Percentiles rank a stretch among this genome's conserved stretches.
These are phyloP conservation scores for Pezicula neosporulosa DNA, from an alignment of 2,329 filamentous ascomycete genomes.

Conservation along the genomic window DNA sequence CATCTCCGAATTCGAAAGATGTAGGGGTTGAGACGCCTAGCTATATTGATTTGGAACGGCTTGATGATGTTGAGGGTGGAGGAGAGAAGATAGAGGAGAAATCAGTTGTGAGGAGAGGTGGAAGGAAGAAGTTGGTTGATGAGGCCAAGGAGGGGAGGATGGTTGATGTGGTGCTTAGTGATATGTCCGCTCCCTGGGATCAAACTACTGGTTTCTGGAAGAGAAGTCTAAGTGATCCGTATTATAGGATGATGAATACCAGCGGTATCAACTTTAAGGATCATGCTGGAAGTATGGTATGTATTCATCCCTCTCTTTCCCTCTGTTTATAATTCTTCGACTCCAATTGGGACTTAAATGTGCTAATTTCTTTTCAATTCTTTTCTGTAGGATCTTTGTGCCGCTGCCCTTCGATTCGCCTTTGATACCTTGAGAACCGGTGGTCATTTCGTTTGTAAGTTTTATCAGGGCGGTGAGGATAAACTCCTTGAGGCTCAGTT, in stretches of 20 bases:
- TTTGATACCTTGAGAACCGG: constrained; percentile 78
- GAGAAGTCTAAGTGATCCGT: constrained; percentile 91
- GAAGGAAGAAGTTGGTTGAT: constrained; percentile 22
- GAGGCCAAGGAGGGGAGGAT: constrained; percentile 46
- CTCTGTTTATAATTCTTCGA: not conserved
- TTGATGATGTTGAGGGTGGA: constrained; percentile 23
- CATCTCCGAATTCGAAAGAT: constrained; percentile 4
- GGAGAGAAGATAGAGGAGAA: not conserved
- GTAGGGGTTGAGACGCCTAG: constrained; percentile 41
- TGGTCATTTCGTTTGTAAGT: constrained; percentile 95
- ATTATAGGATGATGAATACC: constrained; percentile 99
- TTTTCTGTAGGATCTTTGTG: constrained; percentile 73
- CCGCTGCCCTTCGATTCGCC: constrained; percentile 79
- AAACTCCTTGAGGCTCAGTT: constrained; percentile 72
- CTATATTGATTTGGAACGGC: constrained; percentile 64
- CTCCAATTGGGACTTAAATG: no score
- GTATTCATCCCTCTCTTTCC: constrained; percentile 26
- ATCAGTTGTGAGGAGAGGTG: not conserved
- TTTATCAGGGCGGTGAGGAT: constrained; percentile 89
- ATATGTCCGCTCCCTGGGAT: constrained; percentile 98
- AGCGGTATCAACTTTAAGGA: constrained; percentile 84
- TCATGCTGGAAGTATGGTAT: constrained; percentile 91
- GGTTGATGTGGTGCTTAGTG: constrained; percentile 92
- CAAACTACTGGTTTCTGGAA: constrained; percentile 75
- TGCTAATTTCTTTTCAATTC: not conserved